phyloP scores from a whole-genome alignment of 768 basidiomycete species.

The Trametes cubensis region DNA sequence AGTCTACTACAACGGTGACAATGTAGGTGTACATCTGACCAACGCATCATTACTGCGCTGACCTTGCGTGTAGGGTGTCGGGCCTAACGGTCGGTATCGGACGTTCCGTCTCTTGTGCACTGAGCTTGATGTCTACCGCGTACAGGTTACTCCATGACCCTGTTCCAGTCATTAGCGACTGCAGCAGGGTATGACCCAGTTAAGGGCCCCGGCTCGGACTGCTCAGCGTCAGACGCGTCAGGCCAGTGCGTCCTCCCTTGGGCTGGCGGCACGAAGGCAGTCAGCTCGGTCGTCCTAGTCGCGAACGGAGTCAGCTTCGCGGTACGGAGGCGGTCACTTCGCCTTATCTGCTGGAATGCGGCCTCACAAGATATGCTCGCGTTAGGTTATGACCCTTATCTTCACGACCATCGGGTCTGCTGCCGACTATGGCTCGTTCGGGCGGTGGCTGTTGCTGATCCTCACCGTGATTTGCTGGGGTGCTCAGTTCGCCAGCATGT shows the following conservation, averaged over 20 bases:
- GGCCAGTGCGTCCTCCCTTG: conserved; percentile 81
- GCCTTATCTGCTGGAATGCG: background rate
- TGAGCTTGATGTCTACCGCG: background rate
- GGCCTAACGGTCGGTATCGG: conserved; percentile 47
- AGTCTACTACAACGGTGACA: conserved; percentile 86
- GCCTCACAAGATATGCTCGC: background rate
- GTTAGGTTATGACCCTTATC: conserved; percentile 73
- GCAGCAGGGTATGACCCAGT: conserved; percentile 76
- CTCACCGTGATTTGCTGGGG: conserved; percentile 79
- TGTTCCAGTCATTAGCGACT: conserved; percentile 73
- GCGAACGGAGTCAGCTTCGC: conserved; percentile 79
- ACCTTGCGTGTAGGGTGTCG: conserved; percentile 55
- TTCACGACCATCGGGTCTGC: conserved; percentile 77
- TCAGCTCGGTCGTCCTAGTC: conserved; percentile 76
- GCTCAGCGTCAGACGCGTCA: conserved; percentile 55
- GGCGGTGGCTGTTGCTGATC: conserved; percentile 74
- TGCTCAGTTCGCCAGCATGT: conserved; percentile 77
- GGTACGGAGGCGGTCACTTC: conserved; percentile 37
- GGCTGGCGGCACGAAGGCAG: conserved; percentile 70
- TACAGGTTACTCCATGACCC: conserved; percentile 62
- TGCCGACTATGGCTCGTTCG: conserved; percentile 75
- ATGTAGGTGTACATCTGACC: conserved; percentile 45
- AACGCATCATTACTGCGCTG: background rate
- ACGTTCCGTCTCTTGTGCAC: conserved; percentile 6
- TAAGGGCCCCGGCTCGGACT: conserved; percentile 71